Percentiles rank a stretch among this genome's conserved stretches.
Evolutionary conservation across 352 stramenopile genomes (phyloP).

Genomic region (Pythium volutum): DNA sequence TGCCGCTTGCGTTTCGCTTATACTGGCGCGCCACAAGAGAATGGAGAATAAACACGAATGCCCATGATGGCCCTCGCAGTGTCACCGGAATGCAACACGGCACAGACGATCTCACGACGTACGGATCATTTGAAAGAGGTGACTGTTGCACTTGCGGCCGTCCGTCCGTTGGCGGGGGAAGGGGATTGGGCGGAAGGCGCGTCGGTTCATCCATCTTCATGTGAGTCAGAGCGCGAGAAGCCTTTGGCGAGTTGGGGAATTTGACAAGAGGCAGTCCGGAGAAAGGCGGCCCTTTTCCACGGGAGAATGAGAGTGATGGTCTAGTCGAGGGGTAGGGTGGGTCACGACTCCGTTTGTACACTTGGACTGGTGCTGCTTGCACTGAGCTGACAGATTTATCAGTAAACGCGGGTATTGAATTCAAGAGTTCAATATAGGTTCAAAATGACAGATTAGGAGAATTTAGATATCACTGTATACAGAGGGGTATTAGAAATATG

Average conservation of each 20-base stretch:
- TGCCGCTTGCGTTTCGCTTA: too few relatives aligned
- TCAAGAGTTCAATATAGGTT: neutral
- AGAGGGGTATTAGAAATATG: neutral
- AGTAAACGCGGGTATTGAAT: neutral
- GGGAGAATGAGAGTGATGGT: neutral
- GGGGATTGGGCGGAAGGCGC: neutral
- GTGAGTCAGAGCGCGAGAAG: too few relatives aligned
- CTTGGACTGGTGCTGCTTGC: neutral
- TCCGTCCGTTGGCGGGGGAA: neutral
- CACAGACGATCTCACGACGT: neutral
- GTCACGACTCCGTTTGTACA: constrained; percentile 3
- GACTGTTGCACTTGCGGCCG: neutral
- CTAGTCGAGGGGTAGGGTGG: neutral
- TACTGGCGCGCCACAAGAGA: too few relatives aligned
- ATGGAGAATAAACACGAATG: neutral
- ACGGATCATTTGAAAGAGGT: neutral
- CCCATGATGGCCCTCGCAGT: neutral
- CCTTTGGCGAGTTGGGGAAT: too few relatives aligned
- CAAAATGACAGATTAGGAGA: neutral
- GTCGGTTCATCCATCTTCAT: neutral
- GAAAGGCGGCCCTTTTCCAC: too few relatives aligned
- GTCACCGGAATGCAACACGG: neutral
- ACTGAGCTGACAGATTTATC: neutral
- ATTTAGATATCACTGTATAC: neutral
- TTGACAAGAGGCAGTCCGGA: too few relatives aligned